Base-by-base conservation (phyloP, 2,329 filamentous ascomycete genomes). In the Cyphellophora europaea region DNA sequence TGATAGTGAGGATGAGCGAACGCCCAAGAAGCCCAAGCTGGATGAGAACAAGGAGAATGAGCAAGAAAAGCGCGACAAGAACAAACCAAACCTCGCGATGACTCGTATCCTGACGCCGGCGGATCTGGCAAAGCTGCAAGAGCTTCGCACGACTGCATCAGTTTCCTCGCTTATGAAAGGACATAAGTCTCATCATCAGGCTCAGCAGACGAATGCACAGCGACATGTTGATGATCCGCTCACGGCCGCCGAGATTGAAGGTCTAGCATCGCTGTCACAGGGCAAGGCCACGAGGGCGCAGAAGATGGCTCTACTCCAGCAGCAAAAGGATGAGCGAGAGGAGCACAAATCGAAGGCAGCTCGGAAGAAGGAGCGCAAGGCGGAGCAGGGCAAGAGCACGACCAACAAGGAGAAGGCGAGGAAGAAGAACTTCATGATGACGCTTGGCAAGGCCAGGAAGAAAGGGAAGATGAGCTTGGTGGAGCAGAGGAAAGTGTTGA, bases 381-480 rank as follows among this genome's bases (percentile, higher is more conserved):
- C 80, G 51, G 72, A 77, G 2, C 76, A 87, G 62, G 91, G 91
- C 53, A 96, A 96, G 77, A 93, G 84, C 57, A 88, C 86, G 23
- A 96, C 89, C 47, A 98, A 98, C 64, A 84, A 83, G 66, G 91
- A 98, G 69, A 98, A 98, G 75, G 77, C 83, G 27, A 71, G 89
- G 49, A 86, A 85, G 72, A 98, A 98, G 82, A 98, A 98, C 61
- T 93, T 98, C 63, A 58, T 98, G 52, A 98, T 98, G 91, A 96
- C 89, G 25, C 64, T 98, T 41, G 85, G 89, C 40, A 96, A 98
- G 69, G 91, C 91, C 8, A 93, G 91, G 71, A 75, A 73, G 48
- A 98, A 96, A 71, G 82, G 91, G 54, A 95, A 95, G 79, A 74
- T 88, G 53, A 94, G 86, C 73, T 65, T 98, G 59, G 76, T 84